phyloP scores from a whole-genome alignment of 2,329 filamentous ascomycete species.

The Camillea tinctor region DNA sequence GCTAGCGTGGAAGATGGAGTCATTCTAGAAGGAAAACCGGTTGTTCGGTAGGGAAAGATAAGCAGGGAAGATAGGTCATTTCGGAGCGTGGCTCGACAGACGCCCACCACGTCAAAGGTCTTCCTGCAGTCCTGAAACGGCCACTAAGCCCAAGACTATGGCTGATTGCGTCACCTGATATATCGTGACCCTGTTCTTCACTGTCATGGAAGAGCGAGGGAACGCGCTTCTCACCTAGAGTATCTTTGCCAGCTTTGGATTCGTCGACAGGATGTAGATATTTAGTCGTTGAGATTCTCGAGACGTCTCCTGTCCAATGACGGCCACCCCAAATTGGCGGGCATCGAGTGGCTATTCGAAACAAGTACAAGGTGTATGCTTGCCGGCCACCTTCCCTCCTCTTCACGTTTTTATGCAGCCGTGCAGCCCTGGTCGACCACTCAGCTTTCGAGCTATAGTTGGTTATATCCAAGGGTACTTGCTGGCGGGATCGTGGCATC shows the following conservation, averaged over 20 bases:
- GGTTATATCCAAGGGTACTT: slow-evolving; percentile 14
- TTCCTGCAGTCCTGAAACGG: background rate
- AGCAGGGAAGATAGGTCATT: background rate
- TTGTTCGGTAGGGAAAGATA: background rate
- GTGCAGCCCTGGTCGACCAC: background rate
- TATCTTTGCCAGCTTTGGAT: background rate
- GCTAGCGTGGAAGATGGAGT: background rate
- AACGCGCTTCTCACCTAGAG: background rate
- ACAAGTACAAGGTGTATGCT: slow-evolving; percentile 14
- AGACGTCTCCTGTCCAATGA: slow-evolving; percentile 4
- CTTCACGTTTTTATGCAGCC: background rate
- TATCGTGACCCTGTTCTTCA: background rate
- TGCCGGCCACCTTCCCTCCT: background rate
- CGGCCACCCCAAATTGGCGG: slow-evolving; percentile 7
- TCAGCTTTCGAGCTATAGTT: background rate
- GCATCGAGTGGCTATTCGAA: slow-evolving; percentile 12
- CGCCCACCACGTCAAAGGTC: background rate
- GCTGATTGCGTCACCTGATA: background rate
- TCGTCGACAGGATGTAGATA: slow-evolving; percentile 1
- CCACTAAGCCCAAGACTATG: background rate
- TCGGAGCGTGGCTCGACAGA: background rate
- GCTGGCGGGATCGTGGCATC: slow-evolving; percentile 19
- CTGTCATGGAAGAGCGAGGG: background rate
- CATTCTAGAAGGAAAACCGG: background rate
- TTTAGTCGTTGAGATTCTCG: slow-evolving; percentile 12